Base-by-base conservation (phyloP, 306 rosid species). In the Lathyrus aphaca region DNA sequence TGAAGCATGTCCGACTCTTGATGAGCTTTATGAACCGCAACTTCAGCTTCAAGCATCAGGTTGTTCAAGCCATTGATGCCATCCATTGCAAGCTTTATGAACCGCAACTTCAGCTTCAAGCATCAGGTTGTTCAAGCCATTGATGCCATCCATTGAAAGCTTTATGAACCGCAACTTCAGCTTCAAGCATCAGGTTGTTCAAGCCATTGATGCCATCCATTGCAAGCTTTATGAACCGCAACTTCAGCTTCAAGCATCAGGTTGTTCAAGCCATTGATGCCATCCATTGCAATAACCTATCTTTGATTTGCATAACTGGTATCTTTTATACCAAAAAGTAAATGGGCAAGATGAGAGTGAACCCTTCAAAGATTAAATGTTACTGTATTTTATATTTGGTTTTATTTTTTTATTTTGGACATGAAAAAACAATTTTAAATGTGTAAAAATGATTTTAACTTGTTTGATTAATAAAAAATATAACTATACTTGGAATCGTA, bases 161-260 rank as follows among this genome's bases (percentile, higher is more conserved):
- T 23, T 23, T 1, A 23, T 23, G 25, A 23, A 23, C 11, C 40
- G 17, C 38, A 46, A 14, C 15, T 46, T 61, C 23, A 46, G 40
- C 50, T 60, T 49, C 67, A 72, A 48, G 69, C 19, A n/a, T 61
- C 37, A 37, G 19, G 49, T 19, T 17, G 25, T 45, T 70, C 45
- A 15, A 40, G 8, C 43, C 43, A 44, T 19, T 46, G 13, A 71
- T 51, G 11, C 23, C 15, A 43, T 29, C 19, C 35, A 3, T 29
- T 1, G 15, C 38, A 23, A 55, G 25, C 25, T 23, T 23, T 1
- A 23, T 23, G 25, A 23, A 23, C 11, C 40, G 17, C 38, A 46
- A 14, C 15, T 46, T 61, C 23, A 46, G 40, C 50, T 60, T 49
- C 67, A 72, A 48, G 69, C 19, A n/a, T 61, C 37, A 37, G 19